These are phyloP conservation scores for Boletus reticulatus DNA, from an alignment of 768 basidiomycete species.

Conservation along the genomic window DNA sequence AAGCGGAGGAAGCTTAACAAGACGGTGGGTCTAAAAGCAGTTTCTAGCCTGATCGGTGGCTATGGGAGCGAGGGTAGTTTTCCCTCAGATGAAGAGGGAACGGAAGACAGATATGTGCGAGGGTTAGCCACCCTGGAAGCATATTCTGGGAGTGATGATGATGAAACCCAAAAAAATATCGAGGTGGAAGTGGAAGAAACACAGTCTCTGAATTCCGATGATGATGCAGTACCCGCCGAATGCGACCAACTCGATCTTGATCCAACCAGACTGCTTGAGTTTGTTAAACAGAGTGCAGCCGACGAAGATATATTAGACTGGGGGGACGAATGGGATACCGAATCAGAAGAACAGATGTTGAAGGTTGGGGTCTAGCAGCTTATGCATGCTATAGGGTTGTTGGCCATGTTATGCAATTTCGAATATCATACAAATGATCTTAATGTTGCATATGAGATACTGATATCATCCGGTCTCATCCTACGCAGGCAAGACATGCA, in stretches of 20 bases:
- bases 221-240: constrained; percentile 12
- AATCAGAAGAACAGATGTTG: constrained; percentile 7
- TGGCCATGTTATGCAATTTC: constrained; percentile 1
- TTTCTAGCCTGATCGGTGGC: constrained; percentile 54
- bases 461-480: background rate
- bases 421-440: background rate
- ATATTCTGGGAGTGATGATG: constrained; percentile 24
- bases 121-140: constrained; percentile 24
- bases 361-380: background rate
- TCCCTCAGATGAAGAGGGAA: constrained; percentile 29
- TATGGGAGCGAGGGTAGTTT: constrained; percentile 55
- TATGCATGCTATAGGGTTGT: background rate
- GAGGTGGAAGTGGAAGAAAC: constrained; percentile 22
- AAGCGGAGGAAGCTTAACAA: constrained; percentile 60
- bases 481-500: background rate
- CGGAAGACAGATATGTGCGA: background rate
- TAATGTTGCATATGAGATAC: background rate
- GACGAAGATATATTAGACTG: constrained; percentile 32
- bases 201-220: constrained; percentile 7
- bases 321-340: constrained; percentile 30
- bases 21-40: constrained; percentile 51
- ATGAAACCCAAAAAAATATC: background rate
- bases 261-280: constrained; percentile 19
- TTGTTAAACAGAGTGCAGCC: constrained; percentile 20
- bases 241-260: constrained; percentile 17